A percentile compares a stretch with the other conserved stretches of the same genome.
These are phyloP conservation scores for Termitomyces sp. DNA, from an alignment of 768 basidiomycete species.

Conservation along the genomic window DNA sequence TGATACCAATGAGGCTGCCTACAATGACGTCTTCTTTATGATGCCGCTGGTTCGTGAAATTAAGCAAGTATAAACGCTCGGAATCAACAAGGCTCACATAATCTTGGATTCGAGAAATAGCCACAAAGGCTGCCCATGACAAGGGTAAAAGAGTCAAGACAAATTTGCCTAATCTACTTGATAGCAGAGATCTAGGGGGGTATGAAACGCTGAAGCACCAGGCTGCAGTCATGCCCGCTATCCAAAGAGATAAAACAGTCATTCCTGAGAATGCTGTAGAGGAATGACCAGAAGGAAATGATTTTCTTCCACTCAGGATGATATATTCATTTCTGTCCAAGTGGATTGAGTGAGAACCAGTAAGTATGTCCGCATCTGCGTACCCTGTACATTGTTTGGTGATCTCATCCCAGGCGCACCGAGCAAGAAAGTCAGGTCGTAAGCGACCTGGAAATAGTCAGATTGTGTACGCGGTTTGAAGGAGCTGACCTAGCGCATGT, in stretches of 20 bases:
- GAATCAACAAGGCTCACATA: constrained; percentile 38
- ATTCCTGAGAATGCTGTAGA: constrained; percentile 64
- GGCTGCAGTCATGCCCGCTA: constrained; percentile 61
- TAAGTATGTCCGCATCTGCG: constrained; percentile 1
- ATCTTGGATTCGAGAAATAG: constrained; percentile 58
- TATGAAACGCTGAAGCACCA: constrained; percentile 43
- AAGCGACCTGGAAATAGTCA: constrained; percentile 35
- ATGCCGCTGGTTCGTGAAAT: constrained; percentile 40
- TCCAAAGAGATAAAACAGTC: constrained; percentile 55
- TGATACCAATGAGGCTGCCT: constrained; percentile 52
- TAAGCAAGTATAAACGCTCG: not conserved
- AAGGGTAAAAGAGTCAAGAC: constrained; percentile 48
- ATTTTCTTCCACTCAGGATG: constrained; percentile 48
- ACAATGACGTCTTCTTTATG: constrained; percentile 67
- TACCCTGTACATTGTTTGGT: constrained; percentile 54
- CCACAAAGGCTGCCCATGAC: constrained; percentile 55
- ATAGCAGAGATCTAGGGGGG: constrained; percentile 28
- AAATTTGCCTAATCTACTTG: constrained; percentile 44
- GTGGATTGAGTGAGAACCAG: not conserved
- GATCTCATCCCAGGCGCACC: constrained; percentile 55
- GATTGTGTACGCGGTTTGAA: constrained; percentile 1
- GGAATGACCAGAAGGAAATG: constrained; percentile 70
- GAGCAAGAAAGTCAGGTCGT: constrained; percentile 62
- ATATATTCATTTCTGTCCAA: constrained; percentile 26
- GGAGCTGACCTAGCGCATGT: constrained; percentile 47